These are phyloP conservation scores for Arthrocladium fulminans DNA, from an alignment of 2,329 filamentous ascomycete species.

Conservation along the genomic window DNA sequence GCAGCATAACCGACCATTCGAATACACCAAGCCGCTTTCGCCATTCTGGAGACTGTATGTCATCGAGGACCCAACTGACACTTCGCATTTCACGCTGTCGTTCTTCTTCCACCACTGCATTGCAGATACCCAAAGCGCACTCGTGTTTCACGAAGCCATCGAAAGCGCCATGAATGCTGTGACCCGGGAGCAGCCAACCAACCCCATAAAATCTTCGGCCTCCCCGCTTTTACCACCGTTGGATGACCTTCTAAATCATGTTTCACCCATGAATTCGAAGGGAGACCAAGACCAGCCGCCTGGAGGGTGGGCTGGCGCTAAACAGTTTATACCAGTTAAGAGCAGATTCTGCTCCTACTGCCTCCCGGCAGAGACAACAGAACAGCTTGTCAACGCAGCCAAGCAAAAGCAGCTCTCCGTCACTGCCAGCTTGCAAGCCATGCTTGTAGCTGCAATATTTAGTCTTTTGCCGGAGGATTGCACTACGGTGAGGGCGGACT, in stretches of 20 bases:
- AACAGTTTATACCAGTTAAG: slow-evolving; percentile 21
- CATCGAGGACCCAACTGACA: slow-evolving; percentile 24
- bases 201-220: slow-evolving; percentile 21
- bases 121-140: slow-evolving; percentile 38
- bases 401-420: slow-evolving; percentile 33
- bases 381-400: slow-evolving; percentile 27
- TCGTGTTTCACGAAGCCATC: slow-evolving; percentile 39
- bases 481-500: slow-evolving; percentile 26
- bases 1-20: slow-evolving; percentile 36
- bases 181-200: slow-evolving; percentile 17
- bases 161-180: slow-evolving; percentile 28
- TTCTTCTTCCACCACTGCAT: slow-evolving; percentile 44
- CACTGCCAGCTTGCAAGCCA: slow-evolving; percentile 33
- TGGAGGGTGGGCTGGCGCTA: slow-evolving; percentile 31
- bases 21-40: slow-evolving; percentile 18
- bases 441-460: slow-evolving; percentile 33
- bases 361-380: slow-evolving; percentile 27
- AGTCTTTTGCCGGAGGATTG: slow-evolving; percentile 25
- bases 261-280: slow-evolving; percentile 22
- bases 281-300: slow-evolving; percentile 18
- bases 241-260: slow-evolving; percentile 30
- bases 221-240: slow-evolving; percentile 33
- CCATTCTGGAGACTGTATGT: slow-evolving; percentile 41
- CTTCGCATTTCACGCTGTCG: slow-evolving; percentile 32
- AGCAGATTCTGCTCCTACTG: slow-evolving; percentile 27